phyloP scores from a whole-genome alignment of 495 filamentous ascomycete species.

The Podospora sp. region DNA sequence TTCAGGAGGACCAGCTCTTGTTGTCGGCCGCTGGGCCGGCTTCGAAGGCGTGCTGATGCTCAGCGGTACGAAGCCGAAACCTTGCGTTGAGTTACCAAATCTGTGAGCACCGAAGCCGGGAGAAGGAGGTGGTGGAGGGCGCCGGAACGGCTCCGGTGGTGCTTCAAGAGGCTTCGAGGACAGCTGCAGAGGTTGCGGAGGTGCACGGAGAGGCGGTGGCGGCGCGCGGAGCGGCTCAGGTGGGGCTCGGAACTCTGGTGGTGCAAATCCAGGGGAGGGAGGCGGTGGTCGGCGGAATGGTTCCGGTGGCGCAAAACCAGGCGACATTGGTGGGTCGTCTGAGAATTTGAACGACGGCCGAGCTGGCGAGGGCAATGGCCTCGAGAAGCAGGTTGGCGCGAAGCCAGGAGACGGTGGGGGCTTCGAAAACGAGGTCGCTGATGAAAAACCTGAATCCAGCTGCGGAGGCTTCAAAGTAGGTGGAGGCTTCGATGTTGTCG shows the following conservation, averaged over 20 bases:
- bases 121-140: conserved; percentile 28
- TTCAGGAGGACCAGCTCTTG: conserved; percentile 22
- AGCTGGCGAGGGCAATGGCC: conserved; percentile 27
- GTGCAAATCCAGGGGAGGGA: conserved; percentile 27
- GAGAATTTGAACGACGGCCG: conserved; percentile 18
- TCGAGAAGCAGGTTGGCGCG: conserved; percentile 14
- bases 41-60: conserved; percentile 23
- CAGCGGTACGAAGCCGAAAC: conserved; percentile 42
- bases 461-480: conserved; percentile 15
- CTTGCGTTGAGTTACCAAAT: conserved; percentile 31
- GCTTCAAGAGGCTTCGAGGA: not conserved
- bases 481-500: conserved; percentile 24
- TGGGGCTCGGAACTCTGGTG: not conserved
- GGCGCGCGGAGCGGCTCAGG: not conserved
- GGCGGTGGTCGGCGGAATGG: conserved; percentile 35
- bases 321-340: conserved; percentile 28
- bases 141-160: conserved; percentile 28
- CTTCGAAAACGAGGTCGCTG: conserved; percentile 30
- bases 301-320: conserved; percentile 26
- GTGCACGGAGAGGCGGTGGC: not conserved
- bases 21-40: not conserved
- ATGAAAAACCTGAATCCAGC: conserved; percentile 31
- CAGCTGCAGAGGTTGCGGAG: not conserved
- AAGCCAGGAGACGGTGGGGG: conserved; percentile 39
- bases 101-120: conserved; percentile 45